These are phyloP conservation scores for Aspergillus tamarii DNA, from an alignment of 2,329 filamentous ascomycete genomes.

Conservation along the genomic window DNA sequence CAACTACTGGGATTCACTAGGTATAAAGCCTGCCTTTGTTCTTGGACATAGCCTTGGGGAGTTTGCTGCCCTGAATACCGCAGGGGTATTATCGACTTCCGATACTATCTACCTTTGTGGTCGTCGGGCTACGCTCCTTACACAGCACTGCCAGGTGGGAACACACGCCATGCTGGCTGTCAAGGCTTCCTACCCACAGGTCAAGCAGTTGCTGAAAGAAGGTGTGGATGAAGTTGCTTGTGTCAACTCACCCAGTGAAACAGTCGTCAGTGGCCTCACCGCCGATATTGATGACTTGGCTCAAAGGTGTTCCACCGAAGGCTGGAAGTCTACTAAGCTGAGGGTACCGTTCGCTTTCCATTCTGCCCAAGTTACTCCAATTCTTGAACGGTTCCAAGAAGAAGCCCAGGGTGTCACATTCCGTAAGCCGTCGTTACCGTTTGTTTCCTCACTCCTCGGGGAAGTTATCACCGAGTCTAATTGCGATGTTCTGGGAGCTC, in stretches of 20 bases:
- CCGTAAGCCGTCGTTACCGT: constrained; percentile 39
- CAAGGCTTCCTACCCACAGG: constrained; percentile 40
- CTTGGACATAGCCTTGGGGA: constrained; percentile 48
- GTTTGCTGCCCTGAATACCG: constrained; percentile 44
- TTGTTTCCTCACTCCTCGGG: constrained; percentile 52
- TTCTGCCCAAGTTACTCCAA: constrained; percentile 51
- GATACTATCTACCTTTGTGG: constrained; percentile 57
- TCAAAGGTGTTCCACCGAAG: constrained; percentile 38
- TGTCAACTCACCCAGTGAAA: constrained; percentile 48
- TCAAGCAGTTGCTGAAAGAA: constrained; percentile 32
- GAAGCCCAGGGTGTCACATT: constrained; percentile 41
- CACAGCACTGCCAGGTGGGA: constrained; percentile 38
- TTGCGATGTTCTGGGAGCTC: constrained; percentile 56
- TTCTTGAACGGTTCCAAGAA: constrained; percentile 46
- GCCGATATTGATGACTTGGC: constrained; percentile 42
- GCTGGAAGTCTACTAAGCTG: constrained; percentile 44
- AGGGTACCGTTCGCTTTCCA: constrained; percentile 53
- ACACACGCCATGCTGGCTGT: constrained; percentile 52
- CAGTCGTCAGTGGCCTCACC: constrained; percentile 45
- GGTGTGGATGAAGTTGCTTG: constrained; percentile 41
- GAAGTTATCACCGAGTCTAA: constrained; percentile 52
- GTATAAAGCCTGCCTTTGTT: constrained; percentile 42
- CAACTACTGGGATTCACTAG: constrained; percentile 42
- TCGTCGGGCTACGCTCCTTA: constrained; percentile 45
- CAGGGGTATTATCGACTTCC: constrained; percentile 40